Conservation (phyloP, 2,329 filamentous ascomycete species). For the Venturiaceae sp. region DNA sequence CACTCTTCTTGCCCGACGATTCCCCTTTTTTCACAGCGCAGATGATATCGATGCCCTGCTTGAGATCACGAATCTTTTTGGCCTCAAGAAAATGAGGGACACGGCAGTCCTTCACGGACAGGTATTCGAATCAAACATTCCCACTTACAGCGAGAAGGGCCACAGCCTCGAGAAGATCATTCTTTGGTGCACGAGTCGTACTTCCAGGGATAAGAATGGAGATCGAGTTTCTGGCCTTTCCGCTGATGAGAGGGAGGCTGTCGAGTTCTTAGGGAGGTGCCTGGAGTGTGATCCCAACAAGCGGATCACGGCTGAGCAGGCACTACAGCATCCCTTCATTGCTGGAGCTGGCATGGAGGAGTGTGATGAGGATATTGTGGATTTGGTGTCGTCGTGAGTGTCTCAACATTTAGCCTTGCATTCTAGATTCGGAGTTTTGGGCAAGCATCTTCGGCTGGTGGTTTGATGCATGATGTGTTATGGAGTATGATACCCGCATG, state of each 20-base stretch:
- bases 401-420: too few species aligned
- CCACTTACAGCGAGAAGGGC: conserved; percentile 75
- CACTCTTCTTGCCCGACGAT: conserved; percentile 85
- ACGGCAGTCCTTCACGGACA: conserved; percentile 80
- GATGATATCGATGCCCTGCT: conserved; percentile 97
- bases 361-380: conserved; percentile 23
- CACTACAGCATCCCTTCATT: conserved; percentile 64
- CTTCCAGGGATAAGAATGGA: conserved; percentile 45
- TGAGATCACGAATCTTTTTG: conserved; percentile 94
- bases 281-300: conserved; percentile 67
- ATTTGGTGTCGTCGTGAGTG: conserved; percentile 12
- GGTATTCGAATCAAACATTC: conserved; percentile 86
- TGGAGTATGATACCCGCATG: background rate
- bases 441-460: too few species aligned
- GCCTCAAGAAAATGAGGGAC: conserved; percentile 70
- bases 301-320: conserved; percentile 66
- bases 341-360: conserved; percentile 19
- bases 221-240: conserved; percentile 45
- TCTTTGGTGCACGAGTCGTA: conserved; percentile 82
- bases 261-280: conserved; percentile 61
- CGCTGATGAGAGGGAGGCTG: conserved; percentile 60
- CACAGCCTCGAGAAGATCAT: conserved; percentile 90
- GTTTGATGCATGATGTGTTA: background rate
- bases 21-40: conserved; percentile 98
- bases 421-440: too few species aligned